Evolutionary conservation across 148 eudicot species (phyloP).

Genomic region (Chenopodium formosanum): DNA sequence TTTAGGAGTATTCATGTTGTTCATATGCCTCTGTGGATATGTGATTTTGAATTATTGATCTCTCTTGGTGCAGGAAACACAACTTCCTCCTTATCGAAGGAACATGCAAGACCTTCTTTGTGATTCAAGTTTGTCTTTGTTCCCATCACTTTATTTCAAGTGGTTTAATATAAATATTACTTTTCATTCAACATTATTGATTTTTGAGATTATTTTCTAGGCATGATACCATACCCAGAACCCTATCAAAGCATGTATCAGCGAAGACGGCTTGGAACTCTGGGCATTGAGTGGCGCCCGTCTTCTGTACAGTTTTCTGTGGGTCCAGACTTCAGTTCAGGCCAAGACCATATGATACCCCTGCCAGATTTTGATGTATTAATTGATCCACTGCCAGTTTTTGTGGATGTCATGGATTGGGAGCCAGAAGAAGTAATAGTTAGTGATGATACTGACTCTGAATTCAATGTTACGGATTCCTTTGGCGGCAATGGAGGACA

Average conservation of each 20-base stretch:
- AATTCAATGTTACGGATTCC: constrained; percentile 71
- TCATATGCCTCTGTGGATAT: not conserved
- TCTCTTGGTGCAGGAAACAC: constrained; percentile 74
- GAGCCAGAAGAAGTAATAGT: constrained; percentile 78
- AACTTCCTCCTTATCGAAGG: constrained; percentile 79
- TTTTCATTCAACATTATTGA: not conserved
- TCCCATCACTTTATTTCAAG: constrained; percentile 19
- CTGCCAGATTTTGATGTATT: constrained; percentile 68
- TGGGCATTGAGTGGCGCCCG: constrained; percentile 94
- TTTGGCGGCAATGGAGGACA: constrained; percentile 62
- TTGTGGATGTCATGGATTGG: constrained; percentile 86
- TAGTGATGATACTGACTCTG: constrained; percentile 93
- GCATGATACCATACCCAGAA: constrained; percentile 95
- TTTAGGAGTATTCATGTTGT: not conserved
- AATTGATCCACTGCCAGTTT: constrained; percentile 76
- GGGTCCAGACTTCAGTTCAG: constrained; percentile 71
- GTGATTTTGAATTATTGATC: not conserved
- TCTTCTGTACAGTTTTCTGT: constrained; percentile 77
- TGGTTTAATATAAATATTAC: not conserved
- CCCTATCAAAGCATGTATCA: constrained; percentile 96
- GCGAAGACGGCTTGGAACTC: constrained; percentile 71
- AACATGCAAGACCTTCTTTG: constrained; percentile 98
- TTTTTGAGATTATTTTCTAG: constrained; percentile 37
- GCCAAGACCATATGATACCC: constrained; percentile 73
- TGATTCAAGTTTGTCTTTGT: constrained; percentile 70